A percentile compares a stretch with the other conserved stretches of the same genome.
phyloP scores from a whole-genome alignment of 2,329 filamentous ascomycete genomes.

The Phaeosphaeriaceae sp. region DNA sequence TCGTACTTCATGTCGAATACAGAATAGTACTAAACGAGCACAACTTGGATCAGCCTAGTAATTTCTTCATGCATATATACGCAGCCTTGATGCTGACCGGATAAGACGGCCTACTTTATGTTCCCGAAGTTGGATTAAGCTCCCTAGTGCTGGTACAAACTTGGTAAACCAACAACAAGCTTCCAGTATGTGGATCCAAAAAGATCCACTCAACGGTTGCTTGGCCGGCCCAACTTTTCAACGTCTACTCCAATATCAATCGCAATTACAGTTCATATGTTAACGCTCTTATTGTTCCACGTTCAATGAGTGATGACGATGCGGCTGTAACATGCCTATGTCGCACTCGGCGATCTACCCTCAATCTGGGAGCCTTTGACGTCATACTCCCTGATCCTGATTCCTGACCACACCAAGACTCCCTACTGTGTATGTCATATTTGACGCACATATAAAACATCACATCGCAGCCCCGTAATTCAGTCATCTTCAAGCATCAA shows the following conservation, averaged over 20 bases:
- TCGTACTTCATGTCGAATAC: too few relatives aligned
- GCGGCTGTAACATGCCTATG: slow-evolving; percentile 4
- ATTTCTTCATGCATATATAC: too few relatives aligned
- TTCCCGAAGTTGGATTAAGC: slow-evolving; percentile 19
- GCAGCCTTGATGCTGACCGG: slow-evolving; percentile 9
- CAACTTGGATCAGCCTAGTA: too few relatives aligned
- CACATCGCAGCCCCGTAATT: not conserved
- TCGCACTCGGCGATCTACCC: slow-evolving; percentile 11
- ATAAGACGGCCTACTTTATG: slow-evolving; percentile 15
- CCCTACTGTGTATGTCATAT: slow-evolving; percentile 3
- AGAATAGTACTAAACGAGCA: too few relatives aligned
- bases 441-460: slow-evolving; percentile 4
- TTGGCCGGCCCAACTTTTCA: not conserved
- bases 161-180: slow-evolving; percentile 11
- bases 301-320: slow-evolving; percentile 11
- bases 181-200: slow-evolving; percentile 8
- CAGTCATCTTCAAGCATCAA: not conserved
- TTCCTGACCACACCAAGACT: slow-evolving; percentile 1
- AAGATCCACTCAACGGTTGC: slow-evolving; percentile 21
- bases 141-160: slow-evolving; percentile 23
- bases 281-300: not conserved
- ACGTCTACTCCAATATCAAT: not conserved
- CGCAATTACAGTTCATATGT: not conserved
- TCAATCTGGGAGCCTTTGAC: slow-evolving; percentile 13
- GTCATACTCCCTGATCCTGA: slow-evolving; percentile 16